phyloP scores from a whole-genome alignment of 2,329 filamentous ascomycete genomes.

The Gaeumannomyces sp. region DNA sequence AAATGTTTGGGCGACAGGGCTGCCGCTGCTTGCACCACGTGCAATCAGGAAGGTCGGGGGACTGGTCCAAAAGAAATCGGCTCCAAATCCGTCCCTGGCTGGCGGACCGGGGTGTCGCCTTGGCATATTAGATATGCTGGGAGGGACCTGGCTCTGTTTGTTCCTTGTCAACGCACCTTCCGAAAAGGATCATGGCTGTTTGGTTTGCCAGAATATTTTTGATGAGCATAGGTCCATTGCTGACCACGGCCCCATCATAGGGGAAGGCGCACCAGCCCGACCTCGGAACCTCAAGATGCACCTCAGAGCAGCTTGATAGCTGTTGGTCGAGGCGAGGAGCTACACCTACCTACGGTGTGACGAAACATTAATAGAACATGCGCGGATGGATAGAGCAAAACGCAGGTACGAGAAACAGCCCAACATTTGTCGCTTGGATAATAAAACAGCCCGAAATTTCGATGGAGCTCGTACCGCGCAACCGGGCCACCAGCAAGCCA shows the following conservation, averaged over 20 bases:
- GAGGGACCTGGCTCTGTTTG: background rate
- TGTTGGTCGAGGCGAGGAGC: background rate
- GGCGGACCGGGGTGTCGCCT: background rate
- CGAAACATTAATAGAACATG: background rate
- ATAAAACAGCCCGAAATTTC: background rate
- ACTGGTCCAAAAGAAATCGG: background rate
- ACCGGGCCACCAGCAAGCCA: background rate
- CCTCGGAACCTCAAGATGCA: too few relatives aligned
- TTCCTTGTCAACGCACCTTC: background rate
- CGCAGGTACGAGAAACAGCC: background rate
- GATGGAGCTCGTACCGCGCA: background rate
- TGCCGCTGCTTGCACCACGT: background rate
- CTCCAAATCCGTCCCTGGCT: background rate
- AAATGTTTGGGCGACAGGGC: background rate
- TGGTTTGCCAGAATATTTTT: background rate
- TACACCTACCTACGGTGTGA: too few relatives aligned
- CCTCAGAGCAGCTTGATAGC: background rate
- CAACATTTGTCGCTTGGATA: background rate
- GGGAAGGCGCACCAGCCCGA: too few relatives aligned
- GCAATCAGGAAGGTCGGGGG: conserved; percentile 2
- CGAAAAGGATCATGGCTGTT: background rate
- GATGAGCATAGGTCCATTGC: too few relatives aligned
- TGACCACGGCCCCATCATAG: too few relatives aligned
- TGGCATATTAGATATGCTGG: conserved; percentile 1
- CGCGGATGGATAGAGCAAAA: too few relatives aligned